Evolutionary conservation across 2,329 filamentous ascomycete species (phyloP).

Genomic region (Botryotinia globosa): DNA sequence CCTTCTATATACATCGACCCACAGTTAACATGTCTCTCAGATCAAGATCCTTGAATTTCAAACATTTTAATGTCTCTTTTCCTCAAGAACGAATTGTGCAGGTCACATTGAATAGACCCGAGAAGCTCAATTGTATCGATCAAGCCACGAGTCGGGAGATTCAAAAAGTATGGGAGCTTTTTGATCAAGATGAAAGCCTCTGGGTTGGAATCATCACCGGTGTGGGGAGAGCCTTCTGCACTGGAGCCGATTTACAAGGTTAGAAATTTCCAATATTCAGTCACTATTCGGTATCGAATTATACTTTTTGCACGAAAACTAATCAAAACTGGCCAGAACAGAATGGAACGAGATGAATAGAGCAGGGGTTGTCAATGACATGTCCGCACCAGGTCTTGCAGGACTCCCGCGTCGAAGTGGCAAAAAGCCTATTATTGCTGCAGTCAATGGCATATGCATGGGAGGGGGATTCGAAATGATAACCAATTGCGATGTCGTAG

Average conservation of each 20-base stretch:
- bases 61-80: constrained; percentile 43
- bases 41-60: constrained; percentile 16
- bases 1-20: background rate
- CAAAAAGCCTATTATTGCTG: constrained; percentile 70
- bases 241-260: constrained; percentile 61
- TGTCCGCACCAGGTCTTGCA: constrained; percentile 37
- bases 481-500: constrained; percentile 65
- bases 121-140: constrained; percentile 54
- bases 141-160: constrained; percentile 40
- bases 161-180: constrained; percentile 53
- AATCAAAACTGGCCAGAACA: constrained; percentile 19
- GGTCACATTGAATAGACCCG: constrained; percentile 56
- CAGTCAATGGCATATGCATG: constrained; percentile 69
- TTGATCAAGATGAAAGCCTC: constrained; percentile 56
- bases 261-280: constrained; percentile 45
- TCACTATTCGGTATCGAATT: background rate
- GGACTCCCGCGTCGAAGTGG: constrained; percentile 56
- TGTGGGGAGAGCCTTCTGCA: constrained; percentile 60
- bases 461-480: constrained; percentile 75
- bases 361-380: constrained; percentile 25
- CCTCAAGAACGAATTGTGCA: constrained; percentile 54
- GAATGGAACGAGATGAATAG: constrained; percentile 51
- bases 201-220: constrained; percentile 63
- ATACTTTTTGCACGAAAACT: constrained; percentile 34
- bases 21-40: constrained; percentile 12